These are phyloP conservation scores for Claviceps sp. DNA, from an alignment of 2,329 filamentous ascomycete genomes.

Conservation along the genomic window DNA sequence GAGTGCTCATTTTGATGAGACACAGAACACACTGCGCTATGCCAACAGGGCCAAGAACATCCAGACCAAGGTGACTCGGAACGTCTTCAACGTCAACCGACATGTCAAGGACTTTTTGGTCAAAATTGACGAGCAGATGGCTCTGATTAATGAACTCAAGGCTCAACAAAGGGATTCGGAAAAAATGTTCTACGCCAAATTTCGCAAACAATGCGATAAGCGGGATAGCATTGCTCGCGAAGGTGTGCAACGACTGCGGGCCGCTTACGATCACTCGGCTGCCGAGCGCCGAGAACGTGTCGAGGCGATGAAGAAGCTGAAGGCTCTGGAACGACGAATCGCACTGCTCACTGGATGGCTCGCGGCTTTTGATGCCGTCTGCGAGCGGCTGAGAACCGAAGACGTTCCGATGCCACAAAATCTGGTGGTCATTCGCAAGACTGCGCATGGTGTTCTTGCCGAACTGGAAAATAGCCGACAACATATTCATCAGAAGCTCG, in stretches of 20 bases:
- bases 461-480: conserved; percentile 85
- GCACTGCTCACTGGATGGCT: conserved; percentile 83
- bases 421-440: conserved; percentile 67
- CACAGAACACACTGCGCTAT: conserved; percentile 93
- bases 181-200: conserved; percentile 68
- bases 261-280: conserved; percentile 69
- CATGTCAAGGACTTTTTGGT: conserved; percentile 98
- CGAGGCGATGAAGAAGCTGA: conserved; percentile 66
- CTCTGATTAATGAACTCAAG: conserved; percentile 90
- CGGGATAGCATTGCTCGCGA: conserved; percentile 63
- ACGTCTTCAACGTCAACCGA: conserved; percentile 97
- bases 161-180: conserved; percentile 86
- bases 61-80: conserved; percentile 97
- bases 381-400: conserved; percentile 40
- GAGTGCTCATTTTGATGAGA: conserved; percentile 94
- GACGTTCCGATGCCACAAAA: conserved; percentile 50
- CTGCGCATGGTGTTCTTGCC: conserved; percentile 72
- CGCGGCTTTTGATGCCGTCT: conserved; percentile 75
- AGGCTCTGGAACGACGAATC: conserved; percentile 74
- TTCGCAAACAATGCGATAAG: conserved; percentile 82
- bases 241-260: conserved; percentile 64
- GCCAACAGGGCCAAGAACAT: conserved; percentile 98
- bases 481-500: conserved; percentile 74
- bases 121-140: conserved; percentile 98
- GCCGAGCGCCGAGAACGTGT: conserved; percentile 68